Conservation (phyloP, 441 rosid genomes). For the Adansonia madagascariensis region DNA sequence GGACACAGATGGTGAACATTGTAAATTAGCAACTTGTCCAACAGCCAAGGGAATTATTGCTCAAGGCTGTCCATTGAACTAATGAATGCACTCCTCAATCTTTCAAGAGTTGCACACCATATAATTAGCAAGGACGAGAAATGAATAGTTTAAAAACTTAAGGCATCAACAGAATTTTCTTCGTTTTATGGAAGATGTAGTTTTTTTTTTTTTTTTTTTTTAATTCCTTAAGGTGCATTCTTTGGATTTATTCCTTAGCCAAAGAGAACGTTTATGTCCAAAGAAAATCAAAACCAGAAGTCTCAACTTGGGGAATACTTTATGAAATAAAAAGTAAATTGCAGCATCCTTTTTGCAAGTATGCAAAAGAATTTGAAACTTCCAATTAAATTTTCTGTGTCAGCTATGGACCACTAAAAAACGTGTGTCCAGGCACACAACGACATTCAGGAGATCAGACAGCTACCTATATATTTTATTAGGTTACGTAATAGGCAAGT, state of each 20-base stretch:
- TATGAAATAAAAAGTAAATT: neutral
- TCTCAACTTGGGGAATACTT: neutral
- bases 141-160: neutral
- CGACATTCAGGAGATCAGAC: neutral
- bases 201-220: too few species aligned
- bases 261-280: neutral
- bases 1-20: conserved; percentile 80
- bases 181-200: neutral
- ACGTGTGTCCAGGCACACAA: neutral
- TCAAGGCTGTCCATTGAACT: conserved; percentile 64
- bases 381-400: neutral
- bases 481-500: neutral
- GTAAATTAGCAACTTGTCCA: conserved; percentile 77
- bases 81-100: conserved; percentile 23
- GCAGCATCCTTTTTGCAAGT: too few species aligned
- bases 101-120: conserved; percentile 17
- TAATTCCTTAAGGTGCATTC: neutral
- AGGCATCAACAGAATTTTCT: neutral
- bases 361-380: neutral
- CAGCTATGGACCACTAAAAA: neutral
- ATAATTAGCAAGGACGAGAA: conserved; percentile 11
- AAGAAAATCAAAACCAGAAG: neutral
- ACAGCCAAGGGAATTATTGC: conserved; percentile 66
- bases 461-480: neutral
- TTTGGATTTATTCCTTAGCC: neutral